Evolutionary conservation across 768 basidiomycete genomes (phyloP), one percentile per base, ranked within the genome.

Genomic region (Termitomyces sp.): DNA sequence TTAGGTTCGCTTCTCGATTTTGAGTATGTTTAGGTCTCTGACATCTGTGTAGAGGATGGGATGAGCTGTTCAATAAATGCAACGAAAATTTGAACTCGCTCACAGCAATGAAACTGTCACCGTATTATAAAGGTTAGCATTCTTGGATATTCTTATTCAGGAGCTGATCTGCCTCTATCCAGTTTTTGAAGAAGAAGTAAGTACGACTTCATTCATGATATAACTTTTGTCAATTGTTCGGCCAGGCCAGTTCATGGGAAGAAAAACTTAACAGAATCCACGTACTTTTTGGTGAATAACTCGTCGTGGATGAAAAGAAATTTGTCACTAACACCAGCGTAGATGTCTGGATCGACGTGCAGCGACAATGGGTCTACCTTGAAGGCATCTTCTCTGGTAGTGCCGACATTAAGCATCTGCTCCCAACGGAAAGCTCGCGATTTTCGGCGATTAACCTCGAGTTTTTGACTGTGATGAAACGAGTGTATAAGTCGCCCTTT

Each of bases 381-480:
- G 97, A 99, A 72, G 97, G 97, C 43, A 99, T 99, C 65, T 99
- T 99, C 75, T 93, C 96, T n/a, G 95, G 96, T 34, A 98, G 95
- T 65, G 97, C 95, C 26, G 97, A 99, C 69, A 98, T 99, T 82
- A 98, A 98, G 70, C 97, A 99, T 70, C 86, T 99, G 14, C 87
- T 99, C 27, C 97, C 97, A 0, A 90, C 98, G 60, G 97, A 99
- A 75, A 94, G 88, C 66, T 86, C 93, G n/a, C 91, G 97, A 32
- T 99, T 99, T 77, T 89, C 91, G 70, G 98, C 95, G 74, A 99
- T 99, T 81, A 98, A 99, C 71, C 85, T 93, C 45, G 97, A 99
- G 69, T 99, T 99, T 76, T 79, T 98, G 51, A 87, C 92, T 0
- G 95, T 98, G 63, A 98, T 99, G 97, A 98, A 98, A 81, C 96